phyloP scores from a whole-genome alignment of 306 rosid genomes.

The Lablab purpureus region DNA sequence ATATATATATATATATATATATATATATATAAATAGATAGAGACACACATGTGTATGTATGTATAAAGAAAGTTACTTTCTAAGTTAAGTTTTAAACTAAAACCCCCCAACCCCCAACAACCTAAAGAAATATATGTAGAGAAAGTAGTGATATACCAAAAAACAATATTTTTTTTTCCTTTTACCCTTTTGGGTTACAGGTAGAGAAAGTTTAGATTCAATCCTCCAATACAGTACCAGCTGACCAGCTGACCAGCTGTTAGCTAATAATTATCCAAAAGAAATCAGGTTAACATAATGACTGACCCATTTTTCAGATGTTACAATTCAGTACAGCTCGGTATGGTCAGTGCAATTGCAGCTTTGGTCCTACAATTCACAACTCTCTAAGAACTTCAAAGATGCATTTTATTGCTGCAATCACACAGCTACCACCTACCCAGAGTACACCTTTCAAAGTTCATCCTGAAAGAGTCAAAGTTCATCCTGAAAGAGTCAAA shows the following conservation, averaged over 20 bases:
- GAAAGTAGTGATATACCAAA: background rate
- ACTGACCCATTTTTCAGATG: slow-evolving; percentile 18
- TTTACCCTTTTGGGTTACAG: background rate
- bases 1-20: too few species aligned
- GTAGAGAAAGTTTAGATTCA: slow-evolving; percentile 10
- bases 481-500: slow-evolving; percentile 55
- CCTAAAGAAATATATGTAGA: too few species aligned
- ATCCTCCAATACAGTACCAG: background rate
- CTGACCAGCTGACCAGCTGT: background rate
- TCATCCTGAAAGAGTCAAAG: slow-evolving; percentile 60
- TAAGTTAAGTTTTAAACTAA: too few species aligned
- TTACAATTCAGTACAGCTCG: slow-evolving; percentile 38
- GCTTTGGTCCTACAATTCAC: slow-evolving; percentile 42
- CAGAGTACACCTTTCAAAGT: slow-evolving; percentile 48
- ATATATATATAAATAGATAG: too few species aligned
- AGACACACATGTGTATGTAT: too few species aligned
- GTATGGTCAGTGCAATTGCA: slow-evolving; percentile 34
- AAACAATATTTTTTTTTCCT: background rate
- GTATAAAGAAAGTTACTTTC: too few species aligned
- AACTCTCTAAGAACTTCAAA: slow-evolving; percentile 26
- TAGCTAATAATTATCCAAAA: slow-evolving; percentile 26
- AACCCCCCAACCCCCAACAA: too few species aligned
- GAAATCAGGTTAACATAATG: slow-evolving; percentile 32
- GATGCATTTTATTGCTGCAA: slow-evolving; percentile 37
- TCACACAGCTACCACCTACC: slow-evolving; percentile 31